These are phyloP conservation scores for Medicago lupulina DNA, from an alignment of 306 rosid species.

Conservation along the genomic window DNA sequence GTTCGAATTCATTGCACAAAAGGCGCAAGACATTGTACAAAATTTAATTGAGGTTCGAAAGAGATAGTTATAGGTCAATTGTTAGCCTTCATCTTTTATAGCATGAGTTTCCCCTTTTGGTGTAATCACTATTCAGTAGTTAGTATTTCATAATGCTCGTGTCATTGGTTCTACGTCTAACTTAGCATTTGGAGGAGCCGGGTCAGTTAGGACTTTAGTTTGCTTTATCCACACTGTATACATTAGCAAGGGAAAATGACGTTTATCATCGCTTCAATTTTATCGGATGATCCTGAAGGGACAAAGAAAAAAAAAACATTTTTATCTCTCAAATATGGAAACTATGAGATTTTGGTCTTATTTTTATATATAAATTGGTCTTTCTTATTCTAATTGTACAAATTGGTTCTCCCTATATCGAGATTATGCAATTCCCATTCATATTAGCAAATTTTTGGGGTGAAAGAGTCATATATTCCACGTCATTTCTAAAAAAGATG, in stretches of 20 bases:
- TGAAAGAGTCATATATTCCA: too few species aligned
- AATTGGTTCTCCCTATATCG: too few species aligned
- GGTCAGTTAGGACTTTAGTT: not conserved
- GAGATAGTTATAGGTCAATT: slow-evolving; percentile 46
- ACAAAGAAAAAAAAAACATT: too few species aligned
- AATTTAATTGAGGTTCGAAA: slow-evolving; percentile 39
- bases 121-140: slow-evolving; percentile 9
- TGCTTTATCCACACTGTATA: not conserved
- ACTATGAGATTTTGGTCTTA: too few species aligned
- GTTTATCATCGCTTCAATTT: not conserved
- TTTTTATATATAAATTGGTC: too few species aligned
- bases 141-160: slow-evolving; percentile 38
- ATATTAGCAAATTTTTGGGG: too few species aligned
- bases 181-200: slow-evolving; percentile 37
- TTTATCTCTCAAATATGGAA: too few species aligned
- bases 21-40: slow-evolving; percentile 49
- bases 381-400: too few species aligned
- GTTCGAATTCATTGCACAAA: slow-evolving; percentile 41
- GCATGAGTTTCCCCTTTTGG: slow-evolving; percentile 35
- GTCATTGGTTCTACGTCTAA: slow-evolving; percentile 17
- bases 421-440: too few species aligned
- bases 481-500: too few species aligned
- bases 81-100: slow-evolving; percentile 39
- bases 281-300: too few species aligned
- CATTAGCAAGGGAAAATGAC: not conserved